Conservation (phyloP, 164 flowering plant species). For the Platanus orientalis region DNA sequence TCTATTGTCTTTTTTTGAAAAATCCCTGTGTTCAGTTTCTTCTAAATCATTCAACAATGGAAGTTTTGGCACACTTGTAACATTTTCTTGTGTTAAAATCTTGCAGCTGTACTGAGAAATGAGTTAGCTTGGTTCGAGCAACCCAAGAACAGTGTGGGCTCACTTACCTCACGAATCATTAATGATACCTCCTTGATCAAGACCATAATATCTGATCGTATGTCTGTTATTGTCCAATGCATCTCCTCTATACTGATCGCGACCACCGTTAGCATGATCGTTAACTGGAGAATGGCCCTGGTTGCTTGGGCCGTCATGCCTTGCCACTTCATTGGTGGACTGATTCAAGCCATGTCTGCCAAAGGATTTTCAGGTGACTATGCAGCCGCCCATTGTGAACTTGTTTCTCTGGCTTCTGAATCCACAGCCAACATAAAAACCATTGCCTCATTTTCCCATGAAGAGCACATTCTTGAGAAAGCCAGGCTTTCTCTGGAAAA, state of each 20-base stretch:
- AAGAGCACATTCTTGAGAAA: slow-evolving; percentile 53
- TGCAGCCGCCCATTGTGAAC: slow-evolving; percentile 41
- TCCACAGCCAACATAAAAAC: slow-evolving; percentile 60
- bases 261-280: slow-evolving; percentile 55
- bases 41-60: background rate
- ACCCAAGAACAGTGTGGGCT: slow-evolving; percentile 45
- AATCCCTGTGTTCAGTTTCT: too few relatives aligned
- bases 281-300: slow-evolving; percentile 68
- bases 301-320: slow-evolving; percentile 97
- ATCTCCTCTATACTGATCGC: slow-evolving; percentile 73
- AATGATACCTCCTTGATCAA: slow-evolving; percentile 60
- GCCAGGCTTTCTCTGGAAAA: slow-evolving; percentile 36
- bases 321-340: slow-evolving; percentile 76
- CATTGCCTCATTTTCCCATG: slow-evolving; percentile 61
- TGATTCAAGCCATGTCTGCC: slow-evolving; percentile 67
- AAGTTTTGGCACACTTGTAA: background rate
- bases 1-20: too few relatives aligned
- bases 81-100: background rate
- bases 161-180: slow-evolving; percentile 50
- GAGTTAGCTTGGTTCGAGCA: slow-evolving; percentile 76
- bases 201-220: slow-evolving; percentile 58
- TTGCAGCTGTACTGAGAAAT: slow-evolving; percentile 51
- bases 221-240: slow-evolving; percentile 77
- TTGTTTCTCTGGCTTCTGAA: slow-evolving; percentile 56
- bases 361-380: slow-evolving; percentile 56